Evolutionary conservation across 2,329 filamentous ascomycete genomes (phyloP), one percentile per base, ranked within the genome.

Genomic region (Paraphaeosphaeria sporulosa): DNA sequence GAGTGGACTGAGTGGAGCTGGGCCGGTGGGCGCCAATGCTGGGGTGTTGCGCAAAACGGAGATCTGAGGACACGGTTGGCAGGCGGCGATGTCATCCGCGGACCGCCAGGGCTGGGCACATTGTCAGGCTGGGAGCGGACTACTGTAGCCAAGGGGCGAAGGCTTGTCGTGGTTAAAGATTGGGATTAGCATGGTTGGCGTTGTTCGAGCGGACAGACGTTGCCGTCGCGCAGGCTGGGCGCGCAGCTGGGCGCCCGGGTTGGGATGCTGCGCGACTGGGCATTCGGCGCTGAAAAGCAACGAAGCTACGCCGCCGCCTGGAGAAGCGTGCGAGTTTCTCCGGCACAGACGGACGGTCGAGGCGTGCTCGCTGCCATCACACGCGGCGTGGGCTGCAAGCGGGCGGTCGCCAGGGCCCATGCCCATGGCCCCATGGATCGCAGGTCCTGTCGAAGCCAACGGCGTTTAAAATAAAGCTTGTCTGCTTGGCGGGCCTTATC

Each of bases 391-490:
- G n/a, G n/a, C n/a, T n/a, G n/a, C n/a, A n/a, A n/a, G n/a, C n/a
- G n/a, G n/a, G n/a, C n/a, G n/a, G n/a, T n/a, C n/a, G n/a, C n/a
- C n/a, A n/a, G n/a, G n/a, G 8, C 27, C 27, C 27, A 30, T 8
- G 27, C 27, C 27, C 27, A 30, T 8, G 8, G 25, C 27, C 27
- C 27, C 36, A 40, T 40, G 36, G 10, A 40, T 40, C 36, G 36
- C 36, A 17, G 15, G 30, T 32, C 30, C 30, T 9, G 30, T 32
- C 30, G 4, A 32, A 70, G 66, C 63, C 67, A 74, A 70, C 71
- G 69, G 71, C 71, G 69, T 73, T 71, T 70, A 69, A 71, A 17
- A 71, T 68, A 77, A 76, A 77, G 73, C 74, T 77, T 76, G 72
- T 69, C 68, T 64, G 67, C 66, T 68, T 68, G 70, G 67, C 63